phyloP scores from a whole-genome alignment of 2,329 filamentous ascomycete genomes.

The Lithohypha guttulata region DNA sequence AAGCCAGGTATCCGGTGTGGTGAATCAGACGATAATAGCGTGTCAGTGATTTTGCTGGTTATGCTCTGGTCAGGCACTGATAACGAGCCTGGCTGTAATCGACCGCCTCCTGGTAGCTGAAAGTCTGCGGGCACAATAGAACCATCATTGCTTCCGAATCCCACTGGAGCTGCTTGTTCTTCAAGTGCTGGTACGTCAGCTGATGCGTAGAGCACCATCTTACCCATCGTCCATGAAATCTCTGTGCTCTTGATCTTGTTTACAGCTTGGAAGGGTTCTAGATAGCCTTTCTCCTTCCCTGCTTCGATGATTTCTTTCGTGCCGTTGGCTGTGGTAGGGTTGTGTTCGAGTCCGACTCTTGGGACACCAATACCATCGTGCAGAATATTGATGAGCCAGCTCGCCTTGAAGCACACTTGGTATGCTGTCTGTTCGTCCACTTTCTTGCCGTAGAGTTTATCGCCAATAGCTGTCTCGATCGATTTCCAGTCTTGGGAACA shows the following conservation, averaged over 20 bases:
- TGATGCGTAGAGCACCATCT: slow-evolving; percentile 89
- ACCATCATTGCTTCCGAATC: slow-evolving; percentile 78
- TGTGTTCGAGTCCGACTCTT: slow-evolving; percentile 60
- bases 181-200: slow-evolving; percentile 61
- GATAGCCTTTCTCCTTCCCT: slow-evolving; percentile 62
- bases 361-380: slow-evolving; percentile 95
- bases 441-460: slow-evolving; percentile 63
- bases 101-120: slow-evolving; percentile 52
- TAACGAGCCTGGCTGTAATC: slow-evolving; percentile 21
- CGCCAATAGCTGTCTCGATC: slow-evolving; percentile 56
- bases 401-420: slow-evolving; percentile 94
- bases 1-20: slow-evolving; percentile 62
- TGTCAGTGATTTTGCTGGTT: slow-evolving; percentile 48
- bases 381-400: slow-evolving; percentile 92
- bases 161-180: slow-evolving; percentile 62
- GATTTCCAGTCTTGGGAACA: slow-evolving; percentile 72
- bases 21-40: slow-evolving; percentile 54
- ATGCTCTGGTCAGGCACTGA: slow-evolving; percentile 22
- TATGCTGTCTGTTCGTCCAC: slow-evolving; percentile 62
- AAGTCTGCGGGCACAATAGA: slow-evolving; percentile 64
- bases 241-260: slow-evolving; percentile 86
- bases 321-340: slow-evolving; percentile 48
- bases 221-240: slow-evolving; percentile 93
- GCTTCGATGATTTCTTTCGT: slow-evolving; percentile 60
- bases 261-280: slow-evolving; percentile 82